These are phyloP conservation scores for Alternaria sp. DNA, from an alignment of 2,329 filamentous ascomycete genomes.

Conservation along the genomic window DNA sequence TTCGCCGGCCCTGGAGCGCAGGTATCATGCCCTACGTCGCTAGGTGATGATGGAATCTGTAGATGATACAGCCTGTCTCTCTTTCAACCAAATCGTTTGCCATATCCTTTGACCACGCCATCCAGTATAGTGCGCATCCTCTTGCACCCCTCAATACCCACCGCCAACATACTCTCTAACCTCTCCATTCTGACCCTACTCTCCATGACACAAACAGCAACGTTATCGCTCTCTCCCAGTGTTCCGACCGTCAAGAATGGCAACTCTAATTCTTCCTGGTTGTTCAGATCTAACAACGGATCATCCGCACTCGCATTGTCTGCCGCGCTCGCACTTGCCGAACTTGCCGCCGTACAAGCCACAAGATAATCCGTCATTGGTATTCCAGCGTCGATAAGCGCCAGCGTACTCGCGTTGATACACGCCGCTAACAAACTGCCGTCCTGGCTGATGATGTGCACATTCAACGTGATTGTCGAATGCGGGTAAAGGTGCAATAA, in stretches of 20 bases:
- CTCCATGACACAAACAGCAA: constrained; percentile 85
- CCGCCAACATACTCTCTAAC: constrained; percentile 90
- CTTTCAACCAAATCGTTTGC: constrained; percentile 43
- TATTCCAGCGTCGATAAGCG: constrained; percentile 91
- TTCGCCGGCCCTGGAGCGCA: neutral
- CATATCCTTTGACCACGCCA: constrained; percentile 66
- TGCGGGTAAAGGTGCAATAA: constrained; percentile 91
- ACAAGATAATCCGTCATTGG: constrained; percentile 93
- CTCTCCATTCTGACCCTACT: constrained; percentile 82
- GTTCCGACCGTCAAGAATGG: constrained; percentile 89
- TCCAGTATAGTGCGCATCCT: constrained; percentile 85
- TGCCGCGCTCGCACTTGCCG: constrained; percentile 60
- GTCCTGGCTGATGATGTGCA: constrained; percentile 90
- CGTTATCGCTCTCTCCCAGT: constrained; percentile 74
- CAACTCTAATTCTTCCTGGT: constrained; percentile 83
- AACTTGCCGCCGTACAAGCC: constrained; percentile 86
- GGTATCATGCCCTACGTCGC: neutral
- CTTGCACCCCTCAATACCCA: constrained; percentile 90
- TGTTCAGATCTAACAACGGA: constrained; percentile 81
- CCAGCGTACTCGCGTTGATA: constrained; percentile 89
- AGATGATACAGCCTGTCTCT: neutral
- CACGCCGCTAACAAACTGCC: constrained; percentile 89
- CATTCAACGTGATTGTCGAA: constrained; percentile 79
- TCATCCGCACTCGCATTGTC: constrained; percentile 74
- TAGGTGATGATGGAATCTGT: neutral